phyloP scores from a whole-genome alignment of 805 yeast genomes.

The Yamadazyma kitorensis region DNA sequence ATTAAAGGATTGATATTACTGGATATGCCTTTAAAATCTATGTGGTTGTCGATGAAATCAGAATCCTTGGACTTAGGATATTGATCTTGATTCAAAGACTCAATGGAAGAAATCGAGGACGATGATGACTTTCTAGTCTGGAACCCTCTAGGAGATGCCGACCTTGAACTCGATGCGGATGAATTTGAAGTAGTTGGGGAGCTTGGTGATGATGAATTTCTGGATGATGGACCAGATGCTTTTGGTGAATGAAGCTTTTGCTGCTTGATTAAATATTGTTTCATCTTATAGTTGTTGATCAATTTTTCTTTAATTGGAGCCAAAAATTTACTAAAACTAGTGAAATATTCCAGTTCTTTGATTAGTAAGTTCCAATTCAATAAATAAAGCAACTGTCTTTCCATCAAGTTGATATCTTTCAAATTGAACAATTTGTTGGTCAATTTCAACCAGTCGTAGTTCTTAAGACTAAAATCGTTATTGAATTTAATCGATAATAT shows the following conservation, averaged over 20 bases:
- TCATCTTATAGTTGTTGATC: conserved; percentile 32
- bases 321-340: conserved; percentile 43
- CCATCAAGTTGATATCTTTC: conserved; percentile 77
- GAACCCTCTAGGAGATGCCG: background rate
- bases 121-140: too few species aligned
- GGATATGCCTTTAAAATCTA: too few species aligned
- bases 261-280: conserved; percentile 14
- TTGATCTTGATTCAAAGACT: too few species aligned
- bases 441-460: conserved; percentile 75
- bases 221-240: conserved; percentile 6
- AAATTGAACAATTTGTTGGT: conserved; percentile 69
- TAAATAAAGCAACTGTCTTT: conserved; percentile 66
- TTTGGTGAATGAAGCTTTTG: conserved; percentile 5
- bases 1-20: conserved; percentile 30
- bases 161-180: background rate
- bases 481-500: conserved; percentile 71
- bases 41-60: too few species aligned
- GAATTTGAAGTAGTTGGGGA: background rate
- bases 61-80: too few species aligned
- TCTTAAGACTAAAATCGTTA: conserved; percentile 77
- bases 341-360: conserved; percentile 41
- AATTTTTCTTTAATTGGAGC: conserved; percentile 48
- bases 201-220: conserved; percentile 1
- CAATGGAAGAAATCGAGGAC: conserved; percentile 15
- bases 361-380: conserved; percentile 68